Percentiles rank a stretch among this genome's conserved stretches.
Evolutionary conservation across 108 stramenopile genomes (phyloP).

Genomic region (Cyclotella cryptica): DNA sequence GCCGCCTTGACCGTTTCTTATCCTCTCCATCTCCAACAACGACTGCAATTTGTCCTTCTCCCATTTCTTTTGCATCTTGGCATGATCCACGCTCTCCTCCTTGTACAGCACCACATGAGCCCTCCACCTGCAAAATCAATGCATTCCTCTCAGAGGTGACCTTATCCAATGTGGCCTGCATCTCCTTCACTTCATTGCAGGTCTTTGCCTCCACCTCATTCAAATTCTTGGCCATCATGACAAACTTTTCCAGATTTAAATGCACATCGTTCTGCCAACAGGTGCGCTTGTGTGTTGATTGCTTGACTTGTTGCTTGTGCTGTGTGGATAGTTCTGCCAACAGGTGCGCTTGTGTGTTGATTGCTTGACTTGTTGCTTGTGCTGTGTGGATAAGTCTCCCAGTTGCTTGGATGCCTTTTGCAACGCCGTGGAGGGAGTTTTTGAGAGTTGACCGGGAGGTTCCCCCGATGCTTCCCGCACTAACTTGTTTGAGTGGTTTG

Average conservation of each 20-base stretch:
- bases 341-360: constrained; percentile 61
- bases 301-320: too few species aligned
- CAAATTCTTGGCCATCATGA: constrained; percentile 68
- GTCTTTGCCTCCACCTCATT: constrained; percentile 66
- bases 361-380: constrained; percentile 67
- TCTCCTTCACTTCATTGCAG: constrained; percentile 56
- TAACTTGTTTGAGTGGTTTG: constrained; percentile 4
- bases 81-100: constrained; percentile 47
- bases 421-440: background rate
- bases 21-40: constrained; percentile 40
- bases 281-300: too few species aligned
- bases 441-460: constrained; percentile 9
- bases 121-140: constrained; percentile 54
- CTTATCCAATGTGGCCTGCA: constrained; percentile 45
- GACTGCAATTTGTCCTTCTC: constrained; percentile 41
- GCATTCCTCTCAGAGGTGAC: constrained; percentile 61
- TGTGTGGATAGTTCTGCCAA: too few species aligned
- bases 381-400: constrained; percentile 49
- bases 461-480: constrained; percentile 9
- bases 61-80: constrained; percentile 34
- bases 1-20: constrained; percentile 51
- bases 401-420: constrained; percentile 57
- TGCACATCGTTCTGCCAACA: constrained; percentile 75
- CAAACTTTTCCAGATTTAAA: constrained; percentile 64
- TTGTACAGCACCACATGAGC: constrained; percentile 52